phyloP scores from a whole-genome alignment of 257 asterid species.

The Linderniella brevidens region DNA sequence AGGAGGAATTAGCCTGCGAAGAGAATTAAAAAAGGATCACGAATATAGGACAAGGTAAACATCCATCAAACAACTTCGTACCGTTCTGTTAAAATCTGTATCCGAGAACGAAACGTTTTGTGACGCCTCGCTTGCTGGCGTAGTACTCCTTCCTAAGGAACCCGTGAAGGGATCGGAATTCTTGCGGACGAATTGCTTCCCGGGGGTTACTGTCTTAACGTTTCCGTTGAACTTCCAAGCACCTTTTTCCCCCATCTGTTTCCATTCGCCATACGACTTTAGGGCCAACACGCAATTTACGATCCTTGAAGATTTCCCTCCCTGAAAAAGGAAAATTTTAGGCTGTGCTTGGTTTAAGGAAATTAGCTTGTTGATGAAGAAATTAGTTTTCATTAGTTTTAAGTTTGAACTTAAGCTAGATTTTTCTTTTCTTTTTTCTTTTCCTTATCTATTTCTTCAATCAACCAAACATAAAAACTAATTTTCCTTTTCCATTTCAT shows the following conservation, averaged over 20 bases:
- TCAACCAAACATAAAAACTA: too few relatives aligned
- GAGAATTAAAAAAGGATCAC: too few relatives aligned
- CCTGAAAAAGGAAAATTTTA: constrained; percentile 33
- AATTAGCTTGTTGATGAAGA: too few relatives aligned
- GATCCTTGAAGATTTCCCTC: constrained; percentile 86
- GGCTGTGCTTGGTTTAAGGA: too few relatives aligned
- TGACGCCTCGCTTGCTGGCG: constrained; percentile 37
- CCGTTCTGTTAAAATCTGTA: constrained; percentile 35
- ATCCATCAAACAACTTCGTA: constrained; percentile 12
- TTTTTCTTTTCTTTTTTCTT: too few relatives aligned
- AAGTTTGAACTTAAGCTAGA: too few relatives aligned
- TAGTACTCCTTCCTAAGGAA: constrained; percentile 42
- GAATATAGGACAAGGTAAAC: background rate
- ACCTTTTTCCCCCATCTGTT: constrained; percentile 65
- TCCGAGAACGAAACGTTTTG: constrained; percentile 22
- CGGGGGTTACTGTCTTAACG: constrained; percentile 36
- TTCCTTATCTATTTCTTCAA: too few relatives aligned
- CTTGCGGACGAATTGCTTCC: constrained; percentile 72
- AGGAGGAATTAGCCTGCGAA: constrained; percentile 59
- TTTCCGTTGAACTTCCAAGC: constrained; percentile 88
- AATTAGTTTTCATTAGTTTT: too few relatives aligned
- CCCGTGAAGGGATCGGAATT: constrained; percentile 73
- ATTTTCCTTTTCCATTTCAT: too few relatives aligned
- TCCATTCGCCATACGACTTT: constrained; percentile 78
- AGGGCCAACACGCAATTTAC: constrained; percentile 84